phyloP scores from a whole-genome alignment of 768 basidiomycete species.

The Gautieria morchelliformis region DNA sequence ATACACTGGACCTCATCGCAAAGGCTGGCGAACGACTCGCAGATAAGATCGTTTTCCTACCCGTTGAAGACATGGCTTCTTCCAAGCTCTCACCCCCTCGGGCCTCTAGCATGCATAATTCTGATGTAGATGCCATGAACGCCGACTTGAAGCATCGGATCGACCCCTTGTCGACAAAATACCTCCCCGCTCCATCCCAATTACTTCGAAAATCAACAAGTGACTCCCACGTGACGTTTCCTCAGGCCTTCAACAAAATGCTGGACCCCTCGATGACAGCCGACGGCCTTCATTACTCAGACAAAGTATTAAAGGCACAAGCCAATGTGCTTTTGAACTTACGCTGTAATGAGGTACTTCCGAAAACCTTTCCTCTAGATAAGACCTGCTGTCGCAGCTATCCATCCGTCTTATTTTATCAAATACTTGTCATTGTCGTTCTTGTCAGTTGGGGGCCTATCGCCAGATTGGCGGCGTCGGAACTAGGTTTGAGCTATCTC shows the following conservation, averaged over 20 bases:
- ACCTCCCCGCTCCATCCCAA: neutral
- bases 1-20: conserved; percentile 43
- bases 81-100: conserved; percentile 58
- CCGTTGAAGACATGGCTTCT: conserved; percentile 61
- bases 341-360: conserved; percentile 65
- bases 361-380: conserved; percentile 53
- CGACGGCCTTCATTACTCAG: conserved; percentile 79
- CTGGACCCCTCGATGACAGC: conserved; percentile 62
- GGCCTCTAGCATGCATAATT: conserved; percentile 55
- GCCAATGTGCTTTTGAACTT: conserved; percentile 72
- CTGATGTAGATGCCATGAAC: conserved; percentile 89
- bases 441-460: conserved; percentile 45
- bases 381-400: conserved; percentile 79
- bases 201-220: neutral
- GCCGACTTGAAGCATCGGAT: conserved; percentile 70
- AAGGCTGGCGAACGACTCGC: conserved; percentile 36
- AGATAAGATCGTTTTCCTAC: conserved; percentile 68
- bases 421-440: conserved; percentile 40
- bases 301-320: conserved; percentile 52
- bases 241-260: conserved; percentile 76
- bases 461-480: conserved; percentile 26
- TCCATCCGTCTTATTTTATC: conserved; percentile 50
- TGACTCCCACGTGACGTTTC: conserved; percentile 27
- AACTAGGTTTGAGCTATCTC: conserved; percentile 14
- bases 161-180: conserved; percentile 20